Evolutionary conservation across 1,139 yeast genomes (phyloP).

Genomic region (Geotrichum reessii): DNA sequence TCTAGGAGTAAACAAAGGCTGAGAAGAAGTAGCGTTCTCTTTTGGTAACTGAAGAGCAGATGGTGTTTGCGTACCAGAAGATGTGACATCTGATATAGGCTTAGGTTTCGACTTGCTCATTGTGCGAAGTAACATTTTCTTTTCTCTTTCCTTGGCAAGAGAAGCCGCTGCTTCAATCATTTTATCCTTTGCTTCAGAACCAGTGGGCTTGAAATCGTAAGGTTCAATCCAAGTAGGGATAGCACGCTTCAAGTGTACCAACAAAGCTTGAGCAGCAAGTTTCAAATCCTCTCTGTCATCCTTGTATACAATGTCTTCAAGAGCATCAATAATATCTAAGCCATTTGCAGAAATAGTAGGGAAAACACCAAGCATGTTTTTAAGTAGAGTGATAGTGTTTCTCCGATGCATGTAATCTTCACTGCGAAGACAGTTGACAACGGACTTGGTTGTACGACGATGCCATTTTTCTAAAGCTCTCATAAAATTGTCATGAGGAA

Average conservation of each 20-base stretch:
- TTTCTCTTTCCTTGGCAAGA: conserved; percentile 20
- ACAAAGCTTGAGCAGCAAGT: conserved; percentile 69
- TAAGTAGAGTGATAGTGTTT: conserved; percentile 73
- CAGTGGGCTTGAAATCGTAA: conserved; percentile 28
- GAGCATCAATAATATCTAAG: conserved; percentile 44
- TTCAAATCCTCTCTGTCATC: conserved; percentile 79
- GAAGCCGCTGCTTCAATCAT: conserved; percentile 22
- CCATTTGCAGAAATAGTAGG: conserved; percentile 71
- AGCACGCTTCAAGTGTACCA: conserved; percentile 63
- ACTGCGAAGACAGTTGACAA: conserved; percentile 47
- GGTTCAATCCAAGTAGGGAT: conserved; percentile 50
- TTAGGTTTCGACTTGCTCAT: conserved; percentile 1
- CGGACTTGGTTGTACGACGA: conserved; percentile 42
- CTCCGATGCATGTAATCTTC: conserved; percentile 74
- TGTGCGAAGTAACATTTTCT: conserved; percentile 6
- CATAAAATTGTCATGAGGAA: conserved; percentile 40
- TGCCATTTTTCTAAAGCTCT: conserved; percentile 54
- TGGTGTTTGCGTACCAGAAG: background rate
- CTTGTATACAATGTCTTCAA: conserved; percentile 45
- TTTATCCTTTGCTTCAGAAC: conserved; percentile 23
- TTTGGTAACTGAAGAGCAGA: conserved; percentile 2
- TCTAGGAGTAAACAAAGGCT: background rate
- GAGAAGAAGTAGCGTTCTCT: background rate
- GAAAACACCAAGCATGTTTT: conserved; percentile 57
- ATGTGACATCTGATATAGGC: background rate